Evolutionary conservation across 768 basidiomycete species (phyloP).

Genomic region (Suillus subalutaceus): DNA sequence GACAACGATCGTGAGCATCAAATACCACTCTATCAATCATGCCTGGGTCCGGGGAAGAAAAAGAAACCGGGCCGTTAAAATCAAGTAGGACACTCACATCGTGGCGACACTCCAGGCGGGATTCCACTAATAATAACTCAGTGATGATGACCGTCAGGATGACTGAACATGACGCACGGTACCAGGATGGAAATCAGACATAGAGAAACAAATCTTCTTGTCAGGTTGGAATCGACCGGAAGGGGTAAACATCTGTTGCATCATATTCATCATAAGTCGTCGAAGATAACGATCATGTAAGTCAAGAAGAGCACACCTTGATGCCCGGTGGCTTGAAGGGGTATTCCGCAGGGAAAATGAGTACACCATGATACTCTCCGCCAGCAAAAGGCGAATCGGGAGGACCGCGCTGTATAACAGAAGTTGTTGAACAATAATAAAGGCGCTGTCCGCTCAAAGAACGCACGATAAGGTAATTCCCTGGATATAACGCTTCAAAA

Average conservation of each 20-base stretch:
- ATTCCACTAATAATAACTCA: conserved; percentile 69
- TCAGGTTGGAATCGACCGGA: conserved; percentile 90
- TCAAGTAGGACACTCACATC: conserved; percentile 59
- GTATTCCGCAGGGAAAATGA: conserved; percentile 93
- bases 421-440: conserved; percentile 15
- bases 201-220: conserved; percentile 97
- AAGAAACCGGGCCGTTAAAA: conserved; percentile 8
- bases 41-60: conserved; percentile 16
- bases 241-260: conserved; percentile 83
- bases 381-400: conserved; percentile 89
- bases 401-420: conserved; percentile 73
- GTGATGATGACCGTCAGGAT: conserved; percentile 7
- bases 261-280: conserved; percentile 13
- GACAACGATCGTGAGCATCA: conserved; percentile 9
- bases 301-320: conserved; percentile 58
- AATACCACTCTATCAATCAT: conserved; percentile 12
- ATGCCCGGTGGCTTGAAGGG: conserved; percentile 97
- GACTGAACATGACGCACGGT: conserved; percentile 54
- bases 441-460: conserved; percentile 11
- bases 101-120: conserved; percentile 95
- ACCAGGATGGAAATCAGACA: conserved; percentile 95
- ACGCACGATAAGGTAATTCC: conserved; percentile 93
- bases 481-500: conserved; percentile 43
- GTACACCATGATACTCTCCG: conserved; percentile 93
- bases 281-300: conserved; percentile 11